Evolutionary conservation across 768 basidiomycete genomes (phyloP).

Genomic region (Candolleomyces eurysporus): DNA sequence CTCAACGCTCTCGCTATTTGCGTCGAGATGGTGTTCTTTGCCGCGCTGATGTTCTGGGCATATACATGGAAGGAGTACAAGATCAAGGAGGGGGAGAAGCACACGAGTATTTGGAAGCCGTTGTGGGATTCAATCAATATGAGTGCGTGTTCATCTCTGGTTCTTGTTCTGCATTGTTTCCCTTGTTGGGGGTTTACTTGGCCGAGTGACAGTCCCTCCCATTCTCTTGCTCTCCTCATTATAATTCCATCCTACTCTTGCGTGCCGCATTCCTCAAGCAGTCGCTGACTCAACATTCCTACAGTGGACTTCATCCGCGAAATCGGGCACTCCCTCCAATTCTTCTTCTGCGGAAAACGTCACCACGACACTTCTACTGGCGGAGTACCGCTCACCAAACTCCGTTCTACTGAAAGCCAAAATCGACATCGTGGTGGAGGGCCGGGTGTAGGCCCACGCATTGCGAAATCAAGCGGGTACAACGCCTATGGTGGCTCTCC

Average conservation of each 20-base stretch:
- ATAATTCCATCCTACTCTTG: conserved; percentile 29
- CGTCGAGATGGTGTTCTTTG: conserved; percentile 58
- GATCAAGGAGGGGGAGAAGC: conserved; percentile 25
- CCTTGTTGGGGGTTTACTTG: background rate
- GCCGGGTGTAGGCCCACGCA: conserved; percentile 1
- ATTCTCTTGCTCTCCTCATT: too few relatives aligned
- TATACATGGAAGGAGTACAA: background rate
- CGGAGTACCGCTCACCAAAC: conserved; percentile 9
- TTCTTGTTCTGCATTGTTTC: conserved; percentile 9
- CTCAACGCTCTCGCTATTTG: conserved; percentile 79
- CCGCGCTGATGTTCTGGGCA: background rate
- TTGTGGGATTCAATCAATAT: conserved; percentile 68
- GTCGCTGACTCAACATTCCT: background rate
- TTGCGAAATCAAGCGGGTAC: background rate
- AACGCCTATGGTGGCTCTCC: background rate
- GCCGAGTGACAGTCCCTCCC: background rate
- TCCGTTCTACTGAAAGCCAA: background rate
- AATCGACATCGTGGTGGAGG: background rate
- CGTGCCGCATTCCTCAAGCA: conserved; percentile 6
- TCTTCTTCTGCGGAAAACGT: conserved; percentile 47
- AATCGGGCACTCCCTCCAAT: conserved; percentile 60
- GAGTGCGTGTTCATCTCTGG: background rate
- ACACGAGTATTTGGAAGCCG: conserved; percentile 66
- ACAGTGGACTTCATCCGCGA: conserved; percentile 69
- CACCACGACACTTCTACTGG: conserved; percentile 19